These are phyloP conservation scores for Xylaria digitata DNA, from an alignment of 2,329 filamentous ascomycete genomes.

Conservation along the genomic window DNA sequence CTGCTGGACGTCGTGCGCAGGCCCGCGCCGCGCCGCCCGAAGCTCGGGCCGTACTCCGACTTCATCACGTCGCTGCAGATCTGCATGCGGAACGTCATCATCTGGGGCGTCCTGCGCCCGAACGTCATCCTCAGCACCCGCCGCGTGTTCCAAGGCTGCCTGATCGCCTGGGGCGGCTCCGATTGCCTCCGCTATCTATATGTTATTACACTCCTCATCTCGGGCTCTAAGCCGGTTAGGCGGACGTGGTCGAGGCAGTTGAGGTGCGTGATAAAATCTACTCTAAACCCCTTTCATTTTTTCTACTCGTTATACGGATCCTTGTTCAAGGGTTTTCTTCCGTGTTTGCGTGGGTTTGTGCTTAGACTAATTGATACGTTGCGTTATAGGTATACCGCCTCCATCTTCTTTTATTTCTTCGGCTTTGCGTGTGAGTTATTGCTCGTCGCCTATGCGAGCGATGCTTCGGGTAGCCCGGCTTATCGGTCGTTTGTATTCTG, in stretches of 20 bases:
- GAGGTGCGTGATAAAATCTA: too few relatives aligned
- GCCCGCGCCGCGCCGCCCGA: too few relatives aligned
- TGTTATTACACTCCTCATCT: slow-evolving; percentile 67
- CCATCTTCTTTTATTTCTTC: slow-evolving; percentile 55
- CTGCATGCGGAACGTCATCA: slow-evolving; percentile 70
- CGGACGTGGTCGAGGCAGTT: slow-evolving; percentile 67
- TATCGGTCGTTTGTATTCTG: slow-evolving; percentile 30
- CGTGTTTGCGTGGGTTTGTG: too few relatives aligned
- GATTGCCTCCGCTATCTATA: slow-evolving; percentile 77
- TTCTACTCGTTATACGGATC: too few relatives aligned
- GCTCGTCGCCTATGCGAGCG: slow-evolving; percentile 59
- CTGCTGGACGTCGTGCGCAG: slow-evolving; percentile 69
- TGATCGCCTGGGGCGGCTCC: slow-evolving; percentile 74
- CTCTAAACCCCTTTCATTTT: too few relatives aligned
- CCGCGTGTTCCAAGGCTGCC: slow-evolving; percentile 62
- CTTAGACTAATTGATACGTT: too few relatives aligned
- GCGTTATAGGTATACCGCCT: too few relatives aligned
- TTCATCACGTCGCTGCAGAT: slow-evolving; percentile 75
- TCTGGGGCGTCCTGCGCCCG: slow-evolving; percentile 70
- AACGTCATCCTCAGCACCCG: slow-evolving; percentile 58
- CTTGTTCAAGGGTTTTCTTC: too few relatives aligned
- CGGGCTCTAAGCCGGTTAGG: slow-evolving; percentile 59
- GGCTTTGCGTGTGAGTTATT: slow-evolving; percentile 73
- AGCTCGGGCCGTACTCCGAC: too few relatives aligned
- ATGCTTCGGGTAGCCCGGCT: slow-evolving; percentile 20